Conservation (phyloP, 257 asterid species). For the Nicotiana noctiflora region DNA sequence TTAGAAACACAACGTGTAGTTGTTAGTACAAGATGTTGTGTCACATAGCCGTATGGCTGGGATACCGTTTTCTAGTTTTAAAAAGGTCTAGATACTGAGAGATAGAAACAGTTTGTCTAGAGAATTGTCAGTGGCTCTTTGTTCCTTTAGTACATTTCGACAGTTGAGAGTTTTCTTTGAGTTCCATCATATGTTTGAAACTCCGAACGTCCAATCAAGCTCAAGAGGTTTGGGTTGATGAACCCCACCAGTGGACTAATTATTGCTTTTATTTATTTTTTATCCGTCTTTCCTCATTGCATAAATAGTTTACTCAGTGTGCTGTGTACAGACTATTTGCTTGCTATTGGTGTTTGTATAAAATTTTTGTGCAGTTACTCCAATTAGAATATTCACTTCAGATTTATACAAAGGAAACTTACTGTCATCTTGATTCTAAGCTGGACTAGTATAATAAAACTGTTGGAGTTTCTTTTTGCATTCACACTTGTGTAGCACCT, state of each 20-base stretch:
- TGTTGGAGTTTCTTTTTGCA: not conserved
- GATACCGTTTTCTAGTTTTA: not conserved
- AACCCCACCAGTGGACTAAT: not conserved
- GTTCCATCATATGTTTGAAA: not conserved
- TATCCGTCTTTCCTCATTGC: not conserved
- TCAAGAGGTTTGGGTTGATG: not conserved
- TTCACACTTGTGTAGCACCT: not conserved
- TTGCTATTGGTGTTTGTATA: not conserved
- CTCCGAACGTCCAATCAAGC: not conserved
- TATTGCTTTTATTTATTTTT: not conserved
- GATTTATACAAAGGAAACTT: not conserved
- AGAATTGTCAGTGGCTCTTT: not conserved
- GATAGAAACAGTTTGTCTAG: not conserved
- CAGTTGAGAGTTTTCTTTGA: not conserved
- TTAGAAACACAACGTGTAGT: not conserved
- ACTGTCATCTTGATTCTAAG: not conserved
- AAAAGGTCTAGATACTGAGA: not conserved
- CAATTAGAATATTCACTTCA: not conserved
- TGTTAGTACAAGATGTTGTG: not conserved
- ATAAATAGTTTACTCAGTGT: not conserved
- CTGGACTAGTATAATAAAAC: not conserved
- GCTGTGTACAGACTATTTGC: not conserved
- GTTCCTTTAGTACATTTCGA: not conserved
- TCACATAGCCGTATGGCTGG: not conserved
- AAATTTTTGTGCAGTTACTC: not conserved